A percentile compares a stretch with the other conserved stretches of the same genome.
Evolutionary conservation across 192 early-diverging fungal genomes (phyloP).

Genomic region (Ramicandelaber brevisporus): DNA sequence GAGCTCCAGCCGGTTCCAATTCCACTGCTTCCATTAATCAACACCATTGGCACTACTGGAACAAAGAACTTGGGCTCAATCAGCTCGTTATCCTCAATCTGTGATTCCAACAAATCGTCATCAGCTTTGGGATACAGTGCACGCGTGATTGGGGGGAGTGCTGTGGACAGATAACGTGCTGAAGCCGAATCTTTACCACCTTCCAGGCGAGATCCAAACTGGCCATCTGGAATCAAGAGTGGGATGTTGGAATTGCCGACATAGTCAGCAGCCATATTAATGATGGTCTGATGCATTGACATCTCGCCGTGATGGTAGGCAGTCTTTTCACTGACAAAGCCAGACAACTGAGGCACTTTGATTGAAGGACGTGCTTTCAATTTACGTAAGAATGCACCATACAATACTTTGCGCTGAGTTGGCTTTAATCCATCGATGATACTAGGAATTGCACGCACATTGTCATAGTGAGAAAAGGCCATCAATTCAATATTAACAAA

Average conservation of each 20-base stretch:
- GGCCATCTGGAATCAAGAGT: constrained; percentile 56
- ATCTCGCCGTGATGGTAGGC: constrained; percentile 92
- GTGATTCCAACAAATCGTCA: constrained; percentile 53
- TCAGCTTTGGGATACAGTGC: constrained; percentile 55
- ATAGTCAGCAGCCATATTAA: constrained; percentile 83
- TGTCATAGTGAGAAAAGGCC: constrained; percentile 84
- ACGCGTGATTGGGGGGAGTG: constrained; percentile 40
- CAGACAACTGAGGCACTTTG: constrained; percentile 70
- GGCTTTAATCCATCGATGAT: constrained; percentile 90
- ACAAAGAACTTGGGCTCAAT: constrained; percentile 95
- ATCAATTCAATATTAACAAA: constrained; percentile 94
- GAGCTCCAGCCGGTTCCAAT: constrained; percentile 88
- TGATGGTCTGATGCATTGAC: constrained; percentile 58
- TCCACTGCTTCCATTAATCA: constrained; percentile 82
- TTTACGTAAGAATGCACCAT: constrained; percentile 59
- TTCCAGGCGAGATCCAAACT: constrained; percentile 73
- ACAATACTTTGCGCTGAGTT: constrained; percentile 87
- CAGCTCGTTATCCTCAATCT: constrained; percentile 66
- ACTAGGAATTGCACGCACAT: constrained; percentile 80
- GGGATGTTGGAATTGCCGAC: constrained; percentile 89
- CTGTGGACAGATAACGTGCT: constrained; percentile 89
- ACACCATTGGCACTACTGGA: constrained; percentile 78
- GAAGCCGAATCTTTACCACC: constrained; percentile 90
- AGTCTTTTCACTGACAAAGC: constrained; percentile 68
- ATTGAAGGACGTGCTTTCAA: constrained; percentile 54